phyloP scores from a whole-genome alignment of 192 early-diverging fungal genomes.

The Backusella circina region DNA sequence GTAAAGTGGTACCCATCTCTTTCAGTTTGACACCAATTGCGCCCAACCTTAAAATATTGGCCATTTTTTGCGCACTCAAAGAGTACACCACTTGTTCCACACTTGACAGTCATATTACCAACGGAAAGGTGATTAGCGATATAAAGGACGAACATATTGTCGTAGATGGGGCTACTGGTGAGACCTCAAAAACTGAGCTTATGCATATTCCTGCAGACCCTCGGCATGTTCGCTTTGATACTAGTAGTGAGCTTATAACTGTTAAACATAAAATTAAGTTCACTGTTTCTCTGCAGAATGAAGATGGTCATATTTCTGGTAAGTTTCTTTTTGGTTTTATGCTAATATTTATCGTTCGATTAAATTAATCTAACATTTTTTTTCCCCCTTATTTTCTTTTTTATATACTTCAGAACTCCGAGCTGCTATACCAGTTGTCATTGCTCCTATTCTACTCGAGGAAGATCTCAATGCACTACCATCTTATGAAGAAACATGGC shows the following conservation, averaged over 20 bases:
- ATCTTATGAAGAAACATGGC: conserved; percentile 21
- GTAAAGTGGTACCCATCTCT: conserved; percentile 44
- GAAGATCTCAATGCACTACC: conserved; percentile 21
- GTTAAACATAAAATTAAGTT: conserved; percentile 36
- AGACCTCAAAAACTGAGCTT: conserved; percentile 10
- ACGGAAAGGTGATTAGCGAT: neutral
- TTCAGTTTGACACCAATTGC: conserved; percentile 45
- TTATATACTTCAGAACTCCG: conserved; percentile 25
- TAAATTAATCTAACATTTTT: too few relatives aligned
- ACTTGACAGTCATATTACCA: conserved; percentile 7
- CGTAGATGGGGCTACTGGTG: neutral
- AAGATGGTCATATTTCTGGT: conserved; percentile 38
- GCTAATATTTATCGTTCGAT: neutral
- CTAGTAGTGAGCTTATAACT: conserved; percentile 24
- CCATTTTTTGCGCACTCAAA: conserved; percentile 42
- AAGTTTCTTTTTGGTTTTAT: neutral
- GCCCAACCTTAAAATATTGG: conserved; percentile 41
- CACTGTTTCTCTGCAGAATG: conserved; percentile 21
- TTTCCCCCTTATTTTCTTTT: neutral
- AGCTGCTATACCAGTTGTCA: conserved; percentile 28
- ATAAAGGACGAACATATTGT: conserved; percentile 8
- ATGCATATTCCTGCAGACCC: neutral
- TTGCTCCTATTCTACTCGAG: conserved; percentile 5
- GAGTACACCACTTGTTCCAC: conserved; percentile 48
- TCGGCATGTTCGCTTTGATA: conserved; percentile 13